Evolutionary conservation across 2,329 filamentous ascomycete species (phyloP), one percentile per base, ranked within the genome.

Genomic region (Eutypa lata): DNA sequence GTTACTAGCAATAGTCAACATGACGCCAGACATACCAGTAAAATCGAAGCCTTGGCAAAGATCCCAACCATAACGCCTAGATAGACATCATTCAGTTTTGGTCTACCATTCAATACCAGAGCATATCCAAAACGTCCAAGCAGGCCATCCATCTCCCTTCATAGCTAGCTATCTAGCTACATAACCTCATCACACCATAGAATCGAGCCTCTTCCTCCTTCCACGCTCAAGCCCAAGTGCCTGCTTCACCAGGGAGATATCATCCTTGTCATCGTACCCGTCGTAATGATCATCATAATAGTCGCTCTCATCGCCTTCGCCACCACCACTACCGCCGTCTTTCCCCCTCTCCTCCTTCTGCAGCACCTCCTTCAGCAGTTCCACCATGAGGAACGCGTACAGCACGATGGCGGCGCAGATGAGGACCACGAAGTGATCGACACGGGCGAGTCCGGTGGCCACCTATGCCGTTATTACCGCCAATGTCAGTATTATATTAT

Each of bases 371-470:
- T 31, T 14, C 14, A 51, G 16, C 22, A 51, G 28, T 35, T 51
- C 49, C 16, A 42, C 19, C 31, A 48, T 40, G n/a, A 51, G 44
- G 11, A 37, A 31, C 16, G 44, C 35, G 35, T 47, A 51, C 22
- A 51, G 28, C 11, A 51, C n/a, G 11, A 21, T 24, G 14, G 35
- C 19, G 31, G 37, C 28, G 22, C 47, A 11, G 2, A 47, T 3
- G 16, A 51, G 33, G 7, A 51, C 18, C 1, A 48, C 18, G 43
- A 47, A 28, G 33, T 24, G 26, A 7, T 42, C 19, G 16, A 21
- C n/a, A n/a, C 46, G 28, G 6, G n/a, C 21, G 28, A 47, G 16
- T 8, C 28, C 14, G 42, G 22, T 26, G 8, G 26, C 11, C 11
- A 40, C 14, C 43, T 47, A 16, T 18, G 38, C 31, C 18, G 7